Conservation (phyloP, 31 red algal species). For the Asparagopsis taxiformis region DNA sequence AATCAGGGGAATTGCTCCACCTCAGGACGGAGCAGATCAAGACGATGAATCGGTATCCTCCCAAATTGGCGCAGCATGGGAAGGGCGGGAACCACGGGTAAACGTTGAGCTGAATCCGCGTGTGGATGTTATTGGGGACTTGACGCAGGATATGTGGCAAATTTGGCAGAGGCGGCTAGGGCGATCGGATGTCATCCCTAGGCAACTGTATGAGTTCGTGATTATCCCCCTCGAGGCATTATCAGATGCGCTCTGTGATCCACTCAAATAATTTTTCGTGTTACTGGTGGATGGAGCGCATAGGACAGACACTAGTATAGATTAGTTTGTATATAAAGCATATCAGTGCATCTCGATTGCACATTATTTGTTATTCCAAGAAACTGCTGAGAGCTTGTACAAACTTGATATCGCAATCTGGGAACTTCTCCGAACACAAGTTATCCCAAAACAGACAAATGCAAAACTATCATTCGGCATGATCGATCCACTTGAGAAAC, state of each 20-base stretch:
- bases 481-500: too few species aligned
- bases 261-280: slow-evolving; percentile 9
- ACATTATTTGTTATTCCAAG: too few species aligned
- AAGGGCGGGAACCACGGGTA: slow-evolving; percentile 23
- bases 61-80: slow-evolving; percentile 1
- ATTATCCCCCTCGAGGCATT: slow-evolving; percentile 51
- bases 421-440: too few species aligned
- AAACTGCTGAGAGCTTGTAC: too few species aligned
- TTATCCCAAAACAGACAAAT: too few species aligned
- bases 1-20: slow-evolving; percentile 45
- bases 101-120: slow-evolving; percentile 55
- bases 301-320: too few species aligned
- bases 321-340: too few species aligned
- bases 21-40: not conserved
- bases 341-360: too few species aligned
- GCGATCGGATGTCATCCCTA: slow-evolving; percentile 40
- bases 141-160: slow-evolving; percentile 55
- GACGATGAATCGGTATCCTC: not conserved
- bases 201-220: slow-evolving; percentile 64
- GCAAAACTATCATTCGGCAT: too few species aligned
- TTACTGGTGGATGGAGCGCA: too few species aligned
- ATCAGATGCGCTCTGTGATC: slow-evolving; percentile 34
- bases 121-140: slow-evolving; percentile 74
- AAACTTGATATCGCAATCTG: too few species aligned
- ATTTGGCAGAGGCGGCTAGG: slow-evolving; percentile 20